Conservation (phyloP, 1,284 basidiomycete species). For the Coniferiporia sulphurascens region DNA sequence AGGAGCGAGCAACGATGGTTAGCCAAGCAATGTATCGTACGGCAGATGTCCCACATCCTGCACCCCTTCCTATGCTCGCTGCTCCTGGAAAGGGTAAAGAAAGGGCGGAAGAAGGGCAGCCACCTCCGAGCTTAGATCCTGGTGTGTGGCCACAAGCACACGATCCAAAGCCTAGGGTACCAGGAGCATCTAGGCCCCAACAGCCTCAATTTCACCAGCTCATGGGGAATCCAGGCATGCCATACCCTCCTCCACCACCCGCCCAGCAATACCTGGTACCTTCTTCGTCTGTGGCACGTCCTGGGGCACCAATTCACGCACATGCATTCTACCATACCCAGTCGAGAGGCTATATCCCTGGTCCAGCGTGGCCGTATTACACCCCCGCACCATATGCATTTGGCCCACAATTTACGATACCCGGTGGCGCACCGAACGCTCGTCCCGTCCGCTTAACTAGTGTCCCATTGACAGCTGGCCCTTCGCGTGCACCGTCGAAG, state of each 20-base stretch:
- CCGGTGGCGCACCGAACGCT: not conserved
- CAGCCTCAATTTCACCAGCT: not conserved
- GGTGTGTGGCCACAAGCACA: not conserved
- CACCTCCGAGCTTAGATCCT: not conserved
- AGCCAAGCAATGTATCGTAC: slow-evolving; percentile 7
- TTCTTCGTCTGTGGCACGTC: not conserved
- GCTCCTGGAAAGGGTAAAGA: not conserved
- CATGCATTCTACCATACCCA: slow-evolving; percentile 6
- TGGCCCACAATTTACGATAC: slow-evolving; percentile 2
- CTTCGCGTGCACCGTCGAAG: not conserved
- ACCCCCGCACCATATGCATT: slow-evolving; percentile 5
- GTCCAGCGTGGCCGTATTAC: slow-evolving; percentile 10
- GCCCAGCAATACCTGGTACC: slow-evolving; percentile 1
- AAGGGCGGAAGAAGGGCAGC: not conserved
- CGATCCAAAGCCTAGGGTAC: not conserved
- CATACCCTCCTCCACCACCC: not conserved
- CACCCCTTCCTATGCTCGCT: not conserved
- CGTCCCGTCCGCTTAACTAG: not conserved
- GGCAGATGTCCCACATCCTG: not conserved
- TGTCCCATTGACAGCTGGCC: not conserved
- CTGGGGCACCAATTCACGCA: slow-evolving; percentile 4
- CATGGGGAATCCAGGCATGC: not conserved
- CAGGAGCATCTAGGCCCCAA: not conserved
- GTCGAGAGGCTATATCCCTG: slow-evolving; percentile 3
- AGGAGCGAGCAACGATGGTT: slow-evolving; percentile 36